phyloP scores from a whole-genome alignment of 176 grass and related monocot genomes.

The Urochloa ruziziensis region DNA sequence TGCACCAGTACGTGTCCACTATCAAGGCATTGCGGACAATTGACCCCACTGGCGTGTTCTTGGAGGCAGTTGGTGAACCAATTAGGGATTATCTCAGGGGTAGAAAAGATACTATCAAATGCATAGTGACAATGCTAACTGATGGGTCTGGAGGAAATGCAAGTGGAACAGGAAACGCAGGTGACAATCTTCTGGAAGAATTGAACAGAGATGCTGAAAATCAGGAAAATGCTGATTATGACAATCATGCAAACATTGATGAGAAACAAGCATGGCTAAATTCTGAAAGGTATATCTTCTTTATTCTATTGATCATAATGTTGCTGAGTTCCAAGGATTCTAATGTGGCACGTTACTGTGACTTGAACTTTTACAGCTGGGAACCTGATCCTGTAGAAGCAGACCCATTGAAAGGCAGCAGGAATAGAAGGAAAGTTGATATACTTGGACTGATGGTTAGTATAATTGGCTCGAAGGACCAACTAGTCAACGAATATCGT shows the following conservation, averaged over 20 bases:
- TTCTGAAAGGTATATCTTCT: slow-evolving; percentile 68
- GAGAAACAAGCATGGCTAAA: slow-evolving; percentile 98
- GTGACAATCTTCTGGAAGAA: slow-evolving; percentile 92
- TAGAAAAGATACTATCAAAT: slow-evolving; percentile 98
- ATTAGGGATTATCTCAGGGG: slow-evolving; percentile 98
- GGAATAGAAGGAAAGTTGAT: slow-evolving; percentile 91
- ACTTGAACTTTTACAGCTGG: slow-evolving; percentile 65
- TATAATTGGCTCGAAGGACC: slow-evolving; percentile 97
- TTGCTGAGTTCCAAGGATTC: neutral
- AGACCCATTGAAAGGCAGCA: slow-evolving; percentile 86
- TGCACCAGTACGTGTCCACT: slow-evolving; percentile 97
- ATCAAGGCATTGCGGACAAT: slow-evolving; percentile 91
- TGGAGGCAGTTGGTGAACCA: slow-evolving; percentile 98
- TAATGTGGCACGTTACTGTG: neutral
- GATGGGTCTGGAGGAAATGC: slow-evolving; percentile 79
- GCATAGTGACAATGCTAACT: slow-evolving; percentile 96
- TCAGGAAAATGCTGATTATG: slow-evolving; percentile 74
- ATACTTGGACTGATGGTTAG: slow-evolving; percentile 96
- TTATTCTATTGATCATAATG: slow-evolving; percentile 14
- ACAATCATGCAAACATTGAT: slow-evolving; percentile 79
- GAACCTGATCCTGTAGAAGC: slow-evolving; percentile 92
- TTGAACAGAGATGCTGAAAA: slow-evolving; percentile 93
- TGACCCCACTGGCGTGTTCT: slow-evolving; percentile 92
- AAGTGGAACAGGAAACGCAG: slow-evolving; percentile 63
- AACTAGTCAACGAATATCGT: slow-evolving; percentile 92